phyloP scores from a whole-genome alignment of 164 flowering plant genomes.

The Magnolia kwangsiensis region DNA sequence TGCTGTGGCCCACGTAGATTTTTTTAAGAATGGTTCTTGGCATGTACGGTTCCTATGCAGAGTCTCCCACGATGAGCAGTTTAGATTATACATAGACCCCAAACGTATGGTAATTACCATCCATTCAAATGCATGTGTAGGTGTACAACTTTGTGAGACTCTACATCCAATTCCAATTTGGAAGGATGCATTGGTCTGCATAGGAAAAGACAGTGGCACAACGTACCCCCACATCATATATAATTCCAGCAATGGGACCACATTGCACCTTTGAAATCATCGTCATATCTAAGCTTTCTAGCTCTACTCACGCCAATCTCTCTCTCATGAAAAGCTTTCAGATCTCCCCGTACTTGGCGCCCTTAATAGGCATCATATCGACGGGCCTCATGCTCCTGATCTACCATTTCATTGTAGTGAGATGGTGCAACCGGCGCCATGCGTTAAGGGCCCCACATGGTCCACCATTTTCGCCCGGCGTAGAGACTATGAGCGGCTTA shows the following conservation, averaged over 20 bases:
- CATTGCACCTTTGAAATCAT: background rate
- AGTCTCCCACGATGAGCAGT: too few relatives aligned
- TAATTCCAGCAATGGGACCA: background rate
- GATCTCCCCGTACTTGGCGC: background rate
- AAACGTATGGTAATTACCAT: too few relatives aligned
- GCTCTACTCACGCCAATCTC: background rate
- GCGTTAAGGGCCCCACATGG: background rate
- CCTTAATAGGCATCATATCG: conserved; percentile 18
- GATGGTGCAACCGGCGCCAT: conserved; percentile 17
- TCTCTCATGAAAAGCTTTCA: conserved; percentile 1
- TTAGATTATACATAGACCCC: too few relatives aligned
- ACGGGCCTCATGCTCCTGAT: conserved; percentile 20
- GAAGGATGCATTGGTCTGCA: too few relatives aligned
- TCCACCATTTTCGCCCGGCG: background rate
- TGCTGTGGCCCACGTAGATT: too few relatives aligned
- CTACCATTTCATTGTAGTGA: conserved; percentile 27
- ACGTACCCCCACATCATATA: background rate
- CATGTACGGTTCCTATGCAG: too few relatives aligned
- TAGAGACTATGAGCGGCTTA: conserved; percentile 3
- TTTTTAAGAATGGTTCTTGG: too few relatives aligned
- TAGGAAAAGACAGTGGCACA: background rate
- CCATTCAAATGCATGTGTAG: too few relatives aligned
- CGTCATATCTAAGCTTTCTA: background rate
- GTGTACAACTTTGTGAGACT: too few relatives aligned
- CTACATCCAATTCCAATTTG: too few relatives aligned